Percentiles rank a stretch among this genome's conserved stretches.
Conservation (phyloP, 1,284 basidiomycete genomes). For the Chiua sp. region DNA sequence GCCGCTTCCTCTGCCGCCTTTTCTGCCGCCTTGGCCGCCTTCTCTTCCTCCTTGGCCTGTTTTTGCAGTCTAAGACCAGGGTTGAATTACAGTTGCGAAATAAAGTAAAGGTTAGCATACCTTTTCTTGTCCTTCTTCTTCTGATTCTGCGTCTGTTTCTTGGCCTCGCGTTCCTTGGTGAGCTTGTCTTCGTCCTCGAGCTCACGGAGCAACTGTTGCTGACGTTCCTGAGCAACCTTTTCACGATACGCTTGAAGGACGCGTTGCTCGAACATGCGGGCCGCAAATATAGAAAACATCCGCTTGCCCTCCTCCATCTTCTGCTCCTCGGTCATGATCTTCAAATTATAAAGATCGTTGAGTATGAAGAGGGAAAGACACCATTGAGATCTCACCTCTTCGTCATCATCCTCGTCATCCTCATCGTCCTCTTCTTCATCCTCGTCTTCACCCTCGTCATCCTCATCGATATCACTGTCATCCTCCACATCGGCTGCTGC, state of each 20-base stretch:
- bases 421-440: conserved; percentile 48
- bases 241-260: conserved; percentile 94
- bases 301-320: conserved; percentile 98
- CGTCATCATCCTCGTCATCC: conserved; percentile 55
- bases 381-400: conserved; percentile 46
- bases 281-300: conserved; percentile 99
- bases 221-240: conserved; percentile 90
- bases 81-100: conserved; percentile 7
- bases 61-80: conserved; percentile 76
- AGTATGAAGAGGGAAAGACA: conserved; percentile 13
- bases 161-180: conserved; percentile 85
- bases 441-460: conserved; percentile 55
- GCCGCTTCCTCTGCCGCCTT: conserved; percentile 83
- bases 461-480: conserved; percentile 57
- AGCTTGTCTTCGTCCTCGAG: conserved; percentile 89
- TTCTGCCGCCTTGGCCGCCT: conserved; percentile 79
- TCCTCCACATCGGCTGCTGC: conserved; percentile 77
- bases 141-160: conserved; percentile 96
- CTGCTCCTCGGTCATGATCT: conserved; percentile 86
- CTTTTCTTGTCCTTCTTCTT: conserved; percentile 99
- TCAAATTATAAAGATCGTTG: conserved; percentile 17
- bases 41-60: conserved; percentile 90
- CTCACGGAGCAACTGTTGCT: conserved; percentile 86
- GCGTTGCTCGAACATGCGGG: conserved; percentile 98
- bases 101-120: conserved; percentile 45